Evolutionary conservation across 2,329 filamentous ascomycete genomes (phyloP), one percentile per base, ranked within the genome.

Genomic region (Aureobasidium pullulans): DNA sequence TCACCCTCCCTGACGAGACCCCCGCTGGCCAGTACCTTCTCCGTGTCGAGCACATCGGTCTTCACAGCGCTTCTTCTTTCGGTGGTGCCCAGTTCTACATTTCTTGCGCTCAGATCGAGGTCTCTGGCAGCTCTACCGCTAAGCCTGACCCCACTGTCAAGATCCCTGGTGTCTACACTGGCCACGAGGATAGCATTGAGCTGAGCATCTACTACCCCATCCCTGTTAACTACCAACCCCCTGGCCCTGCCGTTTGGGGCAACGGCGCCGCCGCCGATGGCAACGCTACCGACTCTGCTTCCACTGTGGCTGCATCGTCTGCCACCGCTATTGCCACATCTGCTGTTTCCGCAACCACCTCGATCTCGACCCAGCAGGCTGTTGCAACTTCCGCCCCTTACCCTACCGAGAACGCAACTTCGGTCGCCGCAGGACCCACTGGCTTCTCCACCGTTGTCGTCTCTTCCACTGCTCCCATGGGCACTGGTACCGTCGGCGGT

Each of bases 21-120:
- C 77, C 80, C 4, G 72, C 78, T 1, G 81, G 81, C 48, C 74
- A 82, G 56, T 83, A 83, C 64, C 75, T 84, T 31, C 70, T 84
- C 66, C 76, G 81, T 43, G 76, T 79, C 32, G 81, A 84, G 71
- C 74, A 79, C 36, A 74, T 82, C 44, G 80, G 80, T 9, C 72
- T 83, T 44, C 80, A 83, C 70, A 78, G 80, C 19, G 80, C 80
- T 16, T 69, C 77, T 62, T 71, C 69, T 57, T 69, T 77, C 39
- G 70, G 71, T 19, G 76, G 76, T 40, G 73, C 74, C 34, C 73
- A 76, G 58, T 71, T 73, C 62, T 75, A 75, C 60, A 66, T 73
- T 57, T 69, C 68, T 32, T 76, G 72, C 64, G 64, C 62, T 50
- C 64, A 66, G 59, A 62, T 66, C 56, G 60, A 63, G 44, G 63